Evolutionary conservation across 2,329 filamentous ascomycete species (phyloP).

Genomic region (Nannizzia gypsea): DNA sequence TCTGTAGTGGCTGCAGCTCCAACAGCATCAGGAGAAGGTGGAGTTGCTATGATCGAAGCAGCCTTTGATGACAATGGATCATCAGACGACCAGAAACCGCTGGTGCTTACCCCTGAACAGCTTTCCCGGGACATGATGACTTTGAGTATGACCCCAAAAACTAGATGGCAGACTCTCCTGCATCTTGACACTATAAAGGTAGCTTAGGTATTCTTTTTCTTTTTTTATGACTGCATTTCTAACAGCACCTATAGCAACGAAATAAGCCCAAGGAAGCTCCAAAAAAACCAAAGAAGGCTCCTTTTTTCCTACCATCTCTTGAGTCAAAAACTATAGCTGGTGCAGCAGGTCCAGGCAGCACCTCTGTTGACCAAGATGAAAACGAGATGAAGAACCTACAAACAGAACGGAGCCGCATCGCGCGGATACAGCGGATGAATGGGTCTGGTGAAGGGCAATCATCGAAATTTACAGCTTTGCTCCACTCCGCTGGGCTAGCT

Average conservation of each 20-base stretch:
- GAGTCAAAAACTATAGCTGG: conserved; percentile 17
- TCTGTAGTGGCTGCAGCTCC: conserved; percentile 55
- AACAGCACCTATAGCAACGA: conserved; percentile 47
- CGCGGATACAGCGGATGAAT: conserved; percentile 48
- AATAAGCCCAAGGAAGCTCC: conserved; percentile 90
- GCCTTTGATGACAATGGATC: conserved; percentile 52
- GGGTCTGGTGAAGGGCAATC: conserved; percentile 19
- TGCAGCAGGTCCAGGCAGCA: conserved; percentile 19
- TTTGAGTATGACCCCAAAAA: conserved; percentile 77
- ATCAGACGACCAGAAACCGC: conserved; percentile 40
- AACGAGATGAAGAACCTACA: conserved; percentile 25
- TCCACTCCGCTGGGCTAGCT: conserved; percentile 36
- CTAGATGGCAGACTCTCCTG: conserved; percentile 85
- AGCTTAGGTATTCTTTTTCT: conserved; percentile 7
- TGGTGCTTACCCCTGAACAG: conserved; percentile 55
- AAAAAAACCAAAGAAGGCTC: conserved; percentile 84
- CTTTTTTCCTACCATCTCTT: conserved; percentile 69
- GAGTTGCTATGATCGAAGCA: conserved; percentile 61
- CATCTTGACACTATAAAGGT: conserved; percentile 76
- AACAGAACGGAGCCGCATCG: conserved; percentile 53
- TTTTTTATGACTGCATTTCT: neutral
- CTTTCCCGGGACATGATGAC: conserved; percentile 74
- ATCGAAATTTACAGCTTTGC: conserved; percentile 38
- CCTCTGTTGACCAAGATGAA: conserved; percentile 19
- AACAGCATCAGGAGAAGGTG: conserved; percentile 71